phyloP scores from a whole-genome alignment of 345 rosid species.

The Trapa bicornis region DNA sequence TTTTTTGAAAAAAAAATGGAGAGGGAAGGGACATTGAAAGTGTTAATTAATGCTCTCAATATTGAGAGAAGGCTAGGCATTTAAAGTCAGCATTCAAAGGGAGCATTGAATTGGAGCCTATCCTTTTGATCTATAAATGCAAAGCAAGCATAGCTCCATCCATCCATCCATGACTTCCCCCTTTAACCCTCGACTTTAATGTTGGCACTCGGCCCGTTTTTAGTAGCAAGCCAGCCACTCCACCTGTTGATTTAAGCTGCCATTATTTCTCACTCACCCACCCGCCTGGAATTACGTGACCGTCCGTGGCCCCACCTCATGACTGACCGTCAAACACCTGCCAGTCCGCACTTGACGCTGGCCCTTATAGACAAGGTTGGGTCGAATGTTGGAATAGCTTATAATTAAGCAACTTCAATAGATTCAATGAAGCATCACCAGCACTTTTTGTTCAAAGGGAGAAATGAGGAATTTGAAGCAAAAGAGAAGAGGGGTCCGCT shows the following conservation, averaged over 20 bases:
- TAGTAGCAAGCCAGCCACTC: not conserved
- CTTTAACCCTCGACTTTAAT: not conserved
- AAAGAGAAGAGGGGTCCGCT: not conserved
- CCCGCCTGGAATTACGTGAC: not conserved
- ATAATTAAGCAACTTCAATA: no score
- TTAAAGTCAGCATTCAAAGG: slow-evolving; percentile 1
- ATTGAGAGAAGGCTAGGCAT: not conserved
- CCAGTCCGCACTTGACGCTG: no score
- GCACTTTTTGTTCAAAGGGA: not conserved
- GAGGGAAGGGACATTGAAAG: not conserved
- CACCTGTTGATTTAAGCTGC: not conserved
- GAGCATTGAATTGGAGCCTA: not conserved
- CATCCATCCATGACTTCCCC: not conserved
- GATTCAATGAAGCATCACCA: no score
- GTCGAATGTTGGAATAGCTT: no score
- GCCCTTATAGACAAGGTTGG: no score
- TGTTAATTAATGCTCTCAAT: not conserved
- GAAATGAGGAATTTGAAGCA: not conserved
- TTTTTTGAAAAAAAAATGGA: no score
- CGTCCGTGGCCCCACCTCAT: no score
- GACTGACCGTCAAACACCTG: no score
- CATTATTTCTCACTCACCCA: not conserved
- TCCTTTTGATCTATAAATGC: not conserved
- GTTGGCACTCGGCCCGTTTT: not conserved
- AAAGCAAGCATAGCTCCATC: not conserved